Evolutionary conservation across 805 yeast species (phyloP), one percentile per base, ranked within the genome.

Genomic region (Hanseniaspora lachancei): DNA sequence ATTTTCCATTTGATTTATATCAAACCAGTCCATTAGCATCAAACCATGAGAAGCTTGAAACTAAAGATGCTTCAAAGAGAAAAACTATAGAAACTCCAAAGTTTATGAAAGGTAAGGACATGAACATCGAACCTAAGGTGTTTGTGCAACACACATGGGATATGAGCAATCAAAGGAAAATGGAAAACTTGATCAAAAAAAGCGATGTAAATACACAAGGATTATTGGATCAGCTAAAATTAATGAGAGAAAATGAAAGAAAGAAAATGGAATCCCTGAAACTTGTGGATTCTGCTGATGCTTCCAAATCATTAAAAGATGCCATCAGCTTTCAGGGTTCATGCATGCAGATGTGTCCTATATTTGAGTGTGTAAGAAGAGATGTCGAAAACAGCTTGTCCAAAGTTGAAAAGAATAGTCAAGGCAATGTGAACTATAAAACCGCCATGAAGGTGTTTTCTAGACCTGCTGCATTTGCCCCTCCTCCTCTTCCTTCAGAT

Each of bases 381-480:
- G 78, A 84, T 2, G 79, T 82, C 57, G 96, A 93, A 66, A 88
- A 89, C 62, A 89, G 89, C 62, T 93, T 89, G 39, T 83, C 86
- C 57, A 73, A 77, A 10, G 75, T 82, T 62, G 98, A 93, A 69
- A 82, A 75, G 60, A 88, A 84, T 2, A 12, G 1, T 5, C 74
- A 79, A 2, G 79, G 79, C 5, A 75, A 71, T 59, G 83, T 88
- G 6, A 75, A 86, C 0, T 66, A 77, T 32, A 63, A 64, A 0
- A 71, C 74, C 47, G 96, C 97, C 0, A 78, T 93, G 7, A 93
- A 93, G 68, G 95, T 96, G 1, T 93, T 93, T 65, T 85, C 95
- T 23, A 75, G 99, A 62, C 97, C 99, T 0, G 96, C 95, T 18
- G 97, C 97, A 0, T 98, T 97, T 7, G 96, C 93, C 62, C 95